phyloP scores from a whole-genome alignment of 2,329 filamentous ascomycete genomes.

The Gaeumannomyces tritici region DNA sequence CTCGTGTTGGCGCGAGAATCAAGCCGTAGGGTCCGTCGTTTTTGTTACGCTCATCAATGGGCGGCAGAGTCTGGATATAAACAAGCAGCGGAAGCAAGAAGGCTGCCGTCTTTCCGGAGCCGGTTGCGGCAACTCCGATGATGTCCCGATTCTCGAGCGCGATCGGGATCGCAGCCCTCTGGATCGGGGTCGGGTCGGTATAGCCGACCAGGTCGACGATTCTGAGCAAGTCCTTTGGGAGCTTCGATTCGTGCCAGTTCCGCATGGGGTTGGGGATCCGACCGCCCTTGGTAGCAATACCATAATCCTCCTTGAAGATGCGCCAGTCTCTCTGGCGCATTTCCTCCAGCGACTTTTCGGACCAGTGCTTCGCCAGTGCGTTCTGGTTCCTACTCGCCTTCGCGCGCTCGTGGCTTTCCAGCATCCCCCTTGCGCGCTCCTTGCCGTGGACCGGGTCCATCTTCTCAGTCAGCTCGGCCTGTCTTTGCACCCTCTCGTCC shows the following conservation, averaged over 20 bases:
- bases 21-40: slow-evolving; percentile 97
- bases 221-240: slow-evolving; percentile 69
- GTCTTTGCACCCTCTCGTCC: slow-evolving; percentile 38
- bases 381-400: slow-evolving; percentile 65
- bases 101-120: slow-evolving; percentile 95
- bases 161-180: slow-evolving; percentile 91
- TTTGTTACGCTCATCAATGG: slow-evolving; percentile 75
- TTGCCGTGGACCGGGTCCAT: slow-evolving; percentile 68
- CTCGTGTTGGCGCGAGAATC: slow-evolving; percentile 90
- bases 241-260: slow-evolving; percentile 74
- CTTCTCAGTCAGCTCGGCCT: slow-evolving; percentile 62
- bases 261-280: slow-evolving; percentile 94
- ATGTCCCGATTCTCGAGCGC: slow-evolving; percentile 86
- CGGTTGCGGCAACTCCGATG: slow-evolving; percentile 96
- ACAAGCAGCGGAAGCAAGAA: slow-evolving; percentile 88
- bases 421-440: slow-evolving; percentile 65
- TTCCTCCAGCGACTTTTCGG: slow-evolving; percentile 79
- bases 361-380: slow-evolving; percentile 87
- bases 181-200: slow-evolving; percentile 82
- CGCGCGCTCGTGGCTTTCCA: slow-evolving; percentile 75
- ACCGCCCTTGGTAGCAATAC: slow-evolving; percentile 89
- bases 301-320: slow-evolving; percentile 99
- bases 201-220: slow-evolving; percentile 83
- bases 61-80: slow-evolving; percentile 86
- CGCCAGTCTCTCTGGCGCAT: slow-evolving; percentile 99